A percentile compares a stretch with the other conserved stretches of the same genome.
Conservation (phyloP, 208 protist genomes). For the Trypanosoma theileri region DNA sequence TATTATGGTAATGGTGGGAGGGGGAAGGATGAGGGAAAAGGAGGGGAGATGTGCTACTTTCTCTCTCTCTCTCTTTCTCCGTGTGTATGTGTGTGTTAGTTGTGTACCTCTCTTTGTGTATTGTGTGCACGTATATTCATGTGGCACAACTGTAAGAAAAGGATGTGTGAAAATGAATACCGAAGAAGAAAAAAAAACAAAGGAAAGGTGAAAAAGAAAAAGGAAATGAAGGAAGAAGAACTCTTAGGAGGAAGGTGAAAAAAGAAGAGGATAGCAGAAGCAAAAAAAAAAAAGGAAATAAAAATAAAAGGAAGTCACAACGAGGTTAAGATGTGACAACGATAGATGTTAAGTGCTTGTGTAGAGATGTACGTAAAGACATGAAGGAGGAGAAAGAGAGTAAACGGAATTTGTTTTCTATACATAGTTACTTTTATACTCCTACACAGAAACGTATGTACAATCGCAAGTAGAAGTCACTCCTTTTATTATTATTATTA, state of each 20-base stretch:
- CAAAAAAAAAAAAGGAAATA: neutral
- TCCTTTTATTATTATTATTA: too few relatives aligned
- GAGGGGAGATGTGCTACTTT: neutral
- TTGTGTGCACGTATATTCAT: neutral
- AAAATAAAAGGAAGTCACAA: neutral
- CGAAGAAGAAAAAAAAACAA: slow-evolving; percentile 7
- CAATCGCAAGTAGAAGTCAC: too few relatives aligned
- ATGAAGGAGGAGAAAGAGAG: neutral
- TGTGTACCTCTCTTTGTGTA: neutral
- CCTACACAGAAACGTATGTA: too few relatives aligned
- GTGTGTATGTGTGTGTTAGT: neutral
- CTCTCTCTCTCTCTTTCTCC: neutral
- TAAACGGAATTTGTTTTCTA: too few relatives aligned
- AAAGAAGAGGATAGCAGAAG: neutral
- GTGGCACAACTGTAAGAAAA: too few relatives aligned
- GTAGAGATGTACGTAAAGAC: neutral
- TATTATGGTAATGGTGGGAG: too few relatives aligned
- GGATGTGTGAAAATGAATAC: neutral
- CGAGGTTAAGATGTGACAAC: neutral
- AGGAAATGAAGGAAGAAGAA: neutral
- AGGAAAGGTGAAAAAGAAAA: neutral
- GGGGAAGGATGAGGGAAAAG: too few relatives aligned
- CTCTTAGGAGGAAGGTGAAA: neutral
- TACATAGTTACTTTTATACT: too few relatives aligned
- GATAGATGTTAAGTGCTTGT: slow-evolving; percentile 1